These are phyloP conservation scores for Baorangia bicolor DNA, from an alignment of 768 basidiomycete genomes.

Conservation along the genomic window DNA sequence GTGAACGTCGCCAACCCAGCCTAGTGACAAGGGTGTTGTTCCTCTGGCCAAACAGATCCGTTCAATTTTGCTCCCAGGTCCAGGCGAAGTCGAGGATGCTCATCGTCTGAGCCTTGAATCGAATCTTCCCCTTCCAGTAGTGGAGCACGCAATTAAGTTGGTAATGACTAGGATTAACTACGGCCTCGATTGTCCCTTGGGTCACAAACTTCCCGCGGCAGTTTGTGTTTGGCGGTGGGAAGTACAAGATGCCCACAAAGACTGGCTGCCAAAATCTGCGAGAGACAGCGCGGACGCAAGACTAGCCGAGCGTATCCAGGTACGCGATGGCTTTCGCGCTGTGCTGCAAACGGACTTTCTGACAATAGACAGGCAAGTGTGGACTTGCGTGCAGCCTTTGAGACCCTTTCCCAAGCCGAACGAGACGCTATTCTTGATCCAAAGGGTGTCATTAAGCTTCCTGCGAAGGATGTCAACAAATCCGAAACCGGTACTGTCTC, in stretches of 20 bases:
- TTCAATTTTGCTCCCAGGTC: conserved; percentile 61
- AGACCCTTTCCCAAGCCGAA: conserved; percentile 56
- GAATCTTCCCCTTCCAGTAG: conserved; percentile 41
- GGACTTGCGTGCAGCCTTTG: conserved; percentile 54
- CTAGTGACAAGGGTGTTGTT: conserved; percentile 69
- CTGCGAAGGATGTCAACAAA: conserved; percentile 35
- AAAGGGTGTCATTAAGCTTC: conserved; percentile 39
- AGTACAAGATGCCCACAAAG: conserved; percentile 53
- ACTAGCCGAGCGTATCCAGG: conserved; percentile 64
- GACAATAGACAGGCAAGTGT: conserved; percentile 51
- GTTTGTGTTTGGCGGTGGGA: conserved; percentile 88
- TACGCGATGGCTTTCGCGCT: conserved; percentile 28
- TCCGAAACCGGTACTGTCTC: conserved; percentile 5
- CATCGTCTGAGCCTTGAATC: conserved; percentile 34
- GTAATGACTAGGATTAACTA: conserved; percentile 76
- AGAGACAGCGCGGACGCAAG: conserved; percentile 62
- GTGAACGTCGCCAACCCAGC: conserved; percentile 10
- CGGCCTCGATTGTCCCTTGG: conserved; percentile 57
- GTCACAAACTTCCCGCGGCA: conserved; percentile 57
- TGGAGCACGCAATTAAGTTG: conserved; percentile 66
- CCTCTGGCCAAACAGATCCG: conserved; percentile 69
- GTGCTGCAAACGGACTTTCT: conserved; percentile 1
- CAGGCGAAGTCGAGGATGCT: conserved; percentile 52
- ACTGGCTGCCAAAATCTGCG: conserved; percentile 67
- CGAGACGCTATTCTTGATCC: conserved; percentile 54